These are phyloP conservation scores for Myxozyma monticola DNA, from an alignment of 805 yeast genomes.

Conservation along the genomic window DNA sequence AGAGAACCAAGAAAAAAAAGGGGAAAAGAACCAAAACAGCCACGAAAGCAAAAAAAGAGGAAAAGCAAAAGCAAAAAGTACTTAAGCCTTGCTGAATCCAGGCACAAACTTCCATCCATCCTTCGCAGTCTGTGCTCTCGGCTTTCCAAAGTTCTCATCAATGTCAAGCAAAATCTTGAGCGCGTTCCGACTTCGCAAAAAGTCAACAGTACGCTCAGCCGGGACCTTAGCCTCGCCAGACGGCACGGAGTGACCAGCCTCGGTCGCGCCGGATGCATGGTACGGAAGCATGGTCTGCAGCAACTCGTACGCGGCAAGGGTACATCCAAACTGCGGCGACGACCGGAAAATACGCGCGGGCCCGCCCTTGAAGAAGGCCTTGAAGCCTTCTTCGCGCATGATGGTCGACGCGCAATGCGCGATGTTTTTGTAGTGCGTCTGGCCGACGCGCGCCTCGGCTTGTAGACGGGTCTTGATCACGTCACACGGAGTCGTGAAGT, in stretches of 20 bases:
- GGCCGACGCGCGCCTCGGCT: constrained; percentile 75
- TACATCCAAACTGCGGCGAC: constrained; percentile 97
- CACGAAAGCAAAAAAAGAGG: not conserved
- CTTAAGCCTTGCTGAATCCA: constrained; percentile 6
- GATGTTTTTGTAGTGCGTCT: constrained; percentile 73
- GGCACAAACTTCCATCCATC: constrained; percentile 25
- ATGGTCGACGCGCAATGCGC: constrained; percentile 74
- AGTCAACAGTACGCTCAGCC: constrained; percentile 39
- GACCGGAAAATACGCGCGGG: constrained; percentile 92
- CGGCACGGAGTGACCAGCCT: constrained; percentile 47
- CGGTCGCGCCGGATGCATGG: constrained; percentile 44
- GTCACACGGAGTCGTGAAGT: constrained; percentile 93
- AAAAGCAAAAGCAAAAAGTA: not conserved
- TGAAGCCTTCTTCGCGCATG: constrained; percentile 74
- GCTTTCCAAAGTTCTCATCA: constrained; percentile 48
- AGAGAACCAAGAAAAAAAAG: not conserved
- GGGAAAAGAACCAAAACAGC: not conserved
- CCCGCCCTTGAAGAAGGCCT: constrained; percentile 94
- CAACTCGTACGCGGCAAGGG: constrained; percentile 94
- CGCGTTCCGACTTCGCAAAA: constrained; percentile 45
- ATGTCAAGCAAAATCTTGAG: constrained; percentile 46
- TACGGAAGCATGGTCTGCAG: constrained; percentile 79
- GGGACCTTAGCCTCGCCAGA: constrained; percentile 34
- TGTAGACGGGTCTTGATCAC: constrained; percentile 94
- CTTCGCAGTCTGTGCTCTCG: constrained; percentile 23